Conservation (phyloP, 164 flowering plant genomes). For the Aristolochia fimbriata region DNA sequence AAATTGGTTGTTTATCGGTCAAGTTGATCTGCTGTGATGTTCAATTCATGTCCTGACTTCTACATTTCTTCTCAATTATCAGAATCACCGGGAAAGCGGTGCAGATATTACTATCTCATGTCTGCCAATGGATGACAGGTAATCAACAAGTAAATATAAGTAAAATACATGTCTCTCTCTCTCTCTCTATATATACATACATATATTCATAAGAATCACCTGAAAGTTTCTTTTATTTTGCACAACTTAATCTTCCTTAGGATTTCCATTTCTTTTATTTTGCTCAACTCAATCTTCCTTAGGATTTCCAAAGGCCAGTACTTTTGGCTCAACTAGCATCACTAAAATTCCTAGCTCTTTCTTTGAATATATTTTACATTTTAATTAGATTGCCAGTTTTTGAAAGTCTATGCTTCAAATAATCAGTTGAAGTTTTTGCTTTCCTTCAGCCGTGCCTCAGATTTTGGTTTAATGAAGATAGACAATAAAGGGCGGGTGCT, state of each 20-base stretch:
- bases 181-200: too few relatives aligned
- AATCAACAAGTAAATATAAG: conserved; percentile 1
- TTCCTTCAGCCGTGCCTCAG: conserved; percentile 76
- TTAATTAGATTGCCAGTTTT: not conserved
- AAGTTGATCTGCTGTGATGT: not conserved
- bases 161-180: too few relatives aligned
- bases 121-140: conserved; percentile 90
- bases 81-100: conserved; percentile 82
- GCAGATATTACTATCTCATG: conserved; percentile 86
- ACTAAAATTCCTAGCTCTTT: too few relatives aligned
- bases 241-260: too few relatives aligned
- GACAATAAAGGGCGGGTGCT: conserved; percentile 72
- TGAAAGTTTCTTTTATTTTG: too few relatives aligned
- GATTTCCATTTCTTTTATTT: too few relatives aligned
- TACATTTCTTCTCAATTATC: conserved; percentile 11
- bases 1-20: not conserved
- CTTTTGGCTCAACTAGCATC: too few relatives aligned
- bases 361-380: too few relatives aligned
- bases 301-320: too few relatives aligned
- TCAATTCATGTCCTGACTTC: not conserved
- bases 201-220: too few relatives aligned
- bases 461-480: conserved; percentile 95
- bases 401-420: not conserved
- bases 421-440: conserved; percentile 7
- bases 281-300: too few relatives aligned